Evolutionary conservation across 805 yeast genomes (phyloP), one percentile per base, ranked within the genome.

Genomic region (Yarrowia bubula): DNA sequence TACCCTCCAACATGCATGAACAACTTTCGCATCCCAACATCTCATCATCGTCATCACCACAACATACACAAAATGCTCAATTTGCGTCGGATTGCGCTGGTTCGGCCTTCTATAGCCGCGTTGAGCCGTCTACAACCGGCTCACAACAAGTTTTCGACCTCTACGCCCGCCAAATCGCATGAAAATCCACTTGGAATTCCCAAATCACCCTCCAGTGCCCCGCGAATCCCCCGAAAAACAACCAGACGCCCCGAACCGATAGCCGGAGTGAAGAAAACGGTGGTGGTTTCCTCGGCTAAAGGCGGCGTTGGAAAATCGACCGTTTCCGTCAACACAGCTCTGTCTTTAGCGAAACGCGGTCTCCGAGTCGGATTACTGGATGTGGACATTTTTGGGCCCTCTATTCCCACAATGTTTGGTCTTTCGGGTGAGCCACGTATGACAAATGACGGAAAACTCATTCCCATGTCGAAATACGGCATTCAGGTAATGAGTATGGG

Each of bases 401-500:
- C 92, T 1, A 75, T 90, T 6, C 96, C 96, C 0, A 85, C 84
- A 67, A 77, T 90, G 68, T 78, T 90, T 77, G 83, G 83, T n/a
- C 77, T 90, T 8, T 69, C 77, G 1, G 92, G 92, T 0, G 93
- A 88, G 69, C 95, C 96, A 1, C 71, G 88, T 32, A 71, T 87
- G 11, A 75, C 84, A 0, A 66, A 69, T 0, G 72, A 70, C 1
- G 90, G 91, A 0, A 81, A 82, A 69, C 76, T 90, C 2, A 71
- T 86, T 0, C 96, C 96, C 0, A 74, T 89, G 69, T 73, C 79
- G 10, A 90, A 89, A 72, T 89, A 86, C 68, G 96, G 96, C 0
- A 72, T 90, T 2, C 86, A 88, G 69, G 83, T 92, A 7, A 90
- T 90, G 96, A 89, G 96, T 0, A 90, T 90, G 96, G 96, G 96